A percentile compares a stretch with the other conserved stretches of the same genome.
Evolutionary conservation across 1,139 yeast genomes (phyloP).

Genomic region (Saccharomyces hybrid): DNA sequence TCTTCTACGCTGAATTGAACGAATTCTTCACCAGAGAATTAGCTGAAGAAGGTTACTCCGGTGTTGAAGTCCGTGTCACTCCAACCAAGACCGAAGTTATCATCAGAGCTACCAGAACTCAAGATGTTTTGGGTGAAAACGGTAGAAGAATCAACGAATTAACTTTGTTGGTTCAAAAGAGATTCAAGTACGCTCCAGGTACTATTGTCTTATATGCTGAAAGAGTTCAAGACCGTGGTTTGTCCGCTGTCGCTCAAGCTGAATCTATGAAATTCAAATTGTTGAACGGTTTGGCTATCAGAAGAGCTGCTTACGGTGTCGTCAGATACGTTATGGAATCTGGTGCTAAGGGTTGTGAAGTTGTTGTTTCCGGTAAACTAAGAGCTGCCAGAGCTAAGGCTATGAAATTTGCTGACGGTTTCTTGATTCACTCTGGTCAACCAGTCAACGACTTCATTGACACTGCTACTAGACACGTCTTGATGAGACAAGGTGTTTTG

Average conservation of each 20-base stretch:
- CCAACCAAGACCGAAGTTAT: slow-evolving; percentile 97
- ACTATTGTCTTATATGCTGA: slow-evolving; percentile 95
- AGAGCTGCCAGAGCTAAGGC: slow-evolving; percentile 99
- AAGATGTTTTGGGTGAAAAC: slow-evolving; percentile 98
- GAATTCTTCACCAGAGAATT: slow-evolving; percentile 99
- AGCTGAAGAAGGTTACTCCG: slow-evolving; percentile 99
- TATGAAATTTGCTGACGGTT: slow-evolving; percentile 99
- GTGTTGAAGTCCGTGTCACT: slow-evolving; percentile 99
- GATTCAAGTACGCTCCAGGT: slow-evolving; percentile 95
- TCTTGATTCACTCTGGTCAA: slow-evolving; percentile 99
- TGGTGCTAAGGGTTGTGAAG: slow-evolving; percentile 99
- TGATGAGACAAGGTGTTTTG: slow-evolving; percentile 99
- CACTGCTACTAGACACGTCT: slow-evolving; percentile 98
- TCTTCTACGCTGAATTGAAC: slow-evolving; percentile 99
- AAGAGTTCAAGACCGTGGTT: slow-evolving; percentile 99
- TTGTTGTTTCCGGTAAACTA: slow-evolving; percentile 97
- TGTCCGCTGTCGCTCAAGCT: slow-evolving; percentile 99
- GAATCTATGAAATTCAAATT: slow-evolving; percentile 98
- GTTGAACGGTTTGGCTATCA: slow-evolving; percentile 97
- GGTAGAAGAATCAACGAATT: slow-evolving; percentile 99
- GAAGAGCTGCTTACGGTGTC: slow-evolving; percentile 99
- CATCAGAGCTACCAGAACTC: slow-evolving; percentile 98
- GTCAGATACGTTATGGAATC: slow-evolving; percentile 99
- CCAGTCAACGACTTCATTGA: slow-evolving; percentile 98
- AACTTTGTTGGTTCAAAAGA: slow-evolving; percentile 95